A percentile compares a stretch with the other conserved stretches of the same genome.
These are phyloP conservation scores for Taphrina communis DNA, from an alignment of 1,139 yeast genomes.

Conservation along the genomic window DNA sequence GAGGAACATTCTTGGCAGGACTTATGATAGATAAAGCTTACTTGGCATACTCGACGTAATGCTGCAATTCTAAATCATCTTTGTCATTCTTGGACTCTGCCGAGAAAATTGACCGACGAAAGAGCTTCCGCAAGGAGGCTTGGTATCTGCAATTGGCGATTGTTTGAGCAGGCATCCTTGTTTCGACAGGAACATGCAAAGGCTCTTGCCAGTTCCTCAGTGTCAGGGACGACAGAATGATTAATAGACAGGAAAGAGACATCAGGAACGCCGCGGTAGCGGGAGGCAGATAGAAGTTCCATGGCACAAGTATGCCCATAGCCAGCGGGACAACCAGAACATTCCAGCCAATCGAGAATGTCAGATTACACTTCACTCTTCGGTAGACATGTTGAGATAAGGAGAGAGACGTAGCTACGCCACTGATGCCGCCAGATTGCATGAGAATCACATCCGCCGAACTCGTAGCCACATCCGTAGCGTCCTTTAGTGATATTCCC, in stretches of 20 bases:
- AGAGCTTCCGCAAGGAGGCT: neutral
- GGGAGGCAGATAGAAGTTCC: slow-evolving; percentile 81
- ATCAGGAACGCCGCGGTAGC: slow-evolving; percentile 87
- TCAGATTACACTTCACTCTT: slow-evolving; percentile 77
- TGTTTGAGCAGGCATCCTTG: neutral
- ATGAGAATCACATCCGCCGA: slow-evolving; percentile 86
- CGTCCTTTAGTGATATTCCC: slow-evolving; percentile 80
- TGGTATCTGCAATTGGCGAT: neutral
- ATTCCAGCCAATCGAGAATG: slow-evolving; percentile 88
- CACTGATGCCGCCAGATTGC: slow-evolving; percentile 55
- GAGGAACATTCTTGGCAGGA: no score
- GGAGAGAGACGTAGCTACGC: slow-evolving; percentile 73
- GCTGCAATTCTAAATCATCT: neutral
- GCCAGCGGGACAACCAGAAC: slow-evolving; percentile 90
- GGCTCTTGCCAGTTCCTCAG: slow-evolving; percentile 55
- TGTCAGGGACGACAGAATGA: slow-evolving; percentile 76
- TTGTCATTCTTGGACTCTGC: neutral
- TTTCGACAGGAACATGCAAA: neutral
- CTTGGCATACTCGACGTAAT: no score
- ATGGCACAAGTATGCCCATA: slow-evolving; percentile 85
- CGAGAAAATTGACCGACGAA: neutral
- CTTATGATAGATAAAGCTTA: no score
- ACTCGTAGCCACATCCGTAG: slow-evolving; percentile 94
- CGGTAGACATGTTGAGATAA: slow-evolving; percentile 74
- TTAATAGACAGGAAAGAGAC: slow-evolving; percentile 92